These are phyloP conservation scores for Mycena amicta DNA, from an alignment of 768 basidiomycete species.

Conservation along the genomic window DNA sequence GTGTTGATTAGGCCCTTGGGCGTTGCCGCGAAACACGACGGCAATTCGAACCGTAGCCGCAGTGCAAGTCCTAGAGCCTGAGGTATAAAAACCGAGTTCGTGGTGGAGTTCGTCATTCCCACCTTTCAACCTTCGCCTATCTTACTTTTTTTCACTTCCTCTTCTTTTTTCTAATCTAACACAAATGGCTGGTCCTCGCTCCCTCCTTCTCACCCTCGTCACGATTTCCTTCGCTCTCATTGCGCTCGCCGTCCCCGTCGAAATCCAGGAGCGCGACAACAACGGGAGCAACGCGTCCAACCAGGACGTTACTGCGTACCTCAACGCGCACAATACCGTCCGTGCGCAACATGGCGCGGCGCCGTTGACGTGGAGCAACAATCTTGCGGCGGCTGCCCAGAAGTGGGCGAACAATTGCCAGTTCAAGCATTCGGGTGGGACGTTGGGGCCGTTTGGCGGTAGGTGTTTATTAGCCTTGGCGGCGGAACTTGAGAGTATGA, in stretches of 20 bases:
- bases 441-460: conserved; percentile 40
- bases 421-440: conserved; percentile 50
- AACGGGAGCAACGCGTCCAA: not conserved
- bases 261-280: not conserved
- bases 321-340: conserved; percentile 47
- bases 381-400: conserved; percentile 44
- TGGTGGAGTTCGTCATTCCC: no score
- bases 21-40: no score
- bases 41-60: no score
- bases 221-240: not conserved
- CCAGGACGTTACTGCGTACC: conserved; percentile 36
- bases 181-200: not conserved
- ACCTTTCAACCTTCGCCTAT: no score
- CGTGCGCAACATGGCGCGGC: conserved; percentile 47
- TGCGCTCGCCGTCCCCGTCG: not conserved
- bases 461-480: conserved; percentile 4
- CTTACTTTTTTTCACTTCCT: not conserved
- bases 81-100: no score
- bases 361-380: conserved; percentile 47
- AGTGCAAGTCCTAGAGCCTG: no score
- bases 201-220: not conserved
- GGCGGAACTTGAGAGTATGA: conserved; percentile 16
- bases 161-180: not conserved
- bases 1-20: no score
- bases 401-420: conserved; percentile 50